A percentile compares a stretch with the other conserved stretches of the same genome.
phyloP scores from a whole-genome alignment of 139 green algal genomes.

The Choricystis sp. region DNA sequence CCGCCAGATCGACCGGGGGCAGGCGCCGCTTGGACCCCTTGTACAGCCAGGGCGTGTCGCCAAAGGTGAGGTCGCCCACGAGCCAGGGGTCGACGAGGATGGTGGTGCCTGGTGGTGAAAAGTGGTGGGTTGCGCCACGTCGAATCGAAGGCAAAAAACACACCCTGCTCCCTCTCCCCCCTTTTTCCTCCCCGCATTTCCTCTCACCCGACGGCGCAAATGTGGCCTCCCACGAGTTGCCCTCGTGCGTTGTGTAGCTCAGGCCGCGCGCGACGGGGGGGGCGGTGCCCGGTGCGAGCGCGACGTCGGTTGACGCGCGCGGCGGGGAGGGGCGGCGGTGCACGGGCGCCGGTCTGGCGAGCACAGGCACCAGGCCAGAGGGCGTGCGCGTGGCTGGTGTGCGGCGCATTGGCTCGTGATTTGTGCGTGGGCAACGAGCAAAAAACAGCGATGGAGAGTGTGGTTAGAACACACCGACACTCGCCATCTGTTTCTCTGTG shows the following conservation, averaged over 20 bases:
- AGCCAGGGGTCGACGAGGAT: slow-evolving; percentile 77
- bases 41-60: slow-evolving; percentile 44
- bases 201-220: slow-evolving; percentile 41
- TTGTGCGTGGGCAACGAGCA: neutral
- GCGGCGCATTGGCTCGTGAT: neutral
- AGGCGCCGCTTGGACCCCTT: slow-evolving; percentile 34
- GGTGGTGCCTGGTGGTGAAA: slow-evolving; percentile 23
- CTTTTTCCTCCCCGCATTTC: no score
- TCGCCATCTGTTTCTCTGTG: no score
- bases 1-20: slow-evolving; percentile 22
- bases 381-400: neutral
- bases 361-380: neutral
- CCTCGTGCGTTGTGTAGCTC: slow-evolving; percentile 51
- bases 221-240: slow-evolving; percentile 40
- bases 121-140: neutral
- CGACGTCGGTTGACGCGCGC: neutral
- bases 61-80: slow-evolving; percentile 54
- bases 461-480: neutral
- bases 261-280: neutral
- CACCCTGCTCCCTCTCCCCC: no score
- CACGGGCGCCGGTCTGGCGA: neutral
- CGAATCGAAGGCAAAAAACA: neutral
- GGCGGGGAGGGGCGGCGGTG: neutral
- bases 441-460: no score
- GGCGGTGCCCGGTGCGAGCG: neutral